Percentiles rank a stretch among this genome's conserved stretches.
Conservation (phyloP, 73 alveolate genomes). For the Tetrahymena borealis region DNA sequence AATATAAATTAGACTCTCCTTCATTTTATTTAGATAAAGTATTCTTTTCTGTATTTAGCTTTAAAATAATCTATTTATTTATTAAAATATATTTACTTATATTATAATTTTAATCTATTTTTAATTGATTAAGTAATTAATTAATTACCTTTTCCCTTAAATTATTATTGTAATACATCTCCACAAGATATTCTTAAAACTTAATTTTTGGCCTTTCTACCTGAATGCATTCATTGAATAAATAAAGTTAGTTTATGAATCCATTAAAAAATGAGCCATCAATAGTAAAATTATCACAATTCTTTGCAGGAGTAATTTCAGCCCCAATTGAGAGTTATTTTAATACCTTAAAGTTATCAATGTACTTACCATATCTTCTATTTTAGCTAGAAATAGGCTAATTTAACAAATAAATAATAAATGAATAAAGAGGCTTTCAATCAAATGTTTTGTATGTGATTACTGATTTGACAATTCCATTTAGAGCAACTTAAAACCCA, state of each 20-base stretch:
- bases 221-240: background rate
- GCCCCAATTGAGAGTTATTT: background rate
- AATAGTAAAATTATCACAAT: background rate
- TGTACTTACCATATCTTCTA: background rate
- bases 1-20: background rate
- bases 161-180: background rate
- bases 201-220: background rate
- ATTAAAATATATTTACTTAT: background rate
- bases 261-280: background rate
- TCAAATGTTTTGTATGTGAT: no score
- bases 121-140: no score
- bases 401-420: background rate
- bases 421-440: no score
- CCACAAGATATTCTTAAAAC: background rate
- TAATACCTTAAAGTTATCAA: background rate
- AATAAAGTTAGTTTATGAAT: background rate
- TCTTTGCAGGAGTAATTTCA: background rate
- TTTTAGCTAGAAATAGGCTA: background rate
- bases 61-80: background rate
- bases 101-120: no score
- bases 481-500: background rate
- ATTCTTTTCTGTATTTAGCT: background rate
- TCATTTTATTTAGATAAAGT: background rate
- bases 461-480: background rate
- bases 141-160: background rate